Evolutionary conservation across 1,139 yeast species (phyloP), one percentile per base, ranked within the genome.

Genomic region (Taiozyma sp.): DNA sequence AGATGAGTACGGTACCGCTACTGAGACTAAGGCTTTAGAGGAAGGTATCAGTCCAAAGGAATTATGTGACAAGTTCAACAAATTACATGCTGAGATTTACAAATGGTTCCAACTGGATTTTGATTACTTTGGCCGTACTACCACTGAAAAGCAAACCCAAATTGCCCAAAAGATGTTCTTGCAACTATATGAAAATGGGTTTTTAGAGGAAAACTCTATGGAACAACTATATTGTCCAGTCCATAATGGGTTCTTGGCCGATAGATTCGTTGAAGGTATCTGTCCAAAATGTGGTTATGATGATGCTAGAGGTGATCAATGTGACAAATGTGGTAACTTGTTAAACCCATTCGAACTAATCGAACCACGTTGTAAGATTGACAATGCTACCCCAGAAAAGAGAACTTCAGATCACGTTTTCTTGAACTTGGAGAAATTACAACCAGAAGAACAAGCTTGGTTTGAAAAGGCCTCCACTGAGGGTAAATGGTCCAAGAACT

Each of bases 291-390:
- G 99, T 75, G 79, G 76, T 44, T 93, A 90, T 65, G 96, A 87
- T 56, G 99, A 93, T 68, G 99, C 99, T 40, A 83, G 99, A 69
- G 99, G 99, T 61, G 99, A 93, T 68, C 99, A 93, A 74, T 93
- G 99, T 79, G 99, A 93, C 69, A 86, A 85, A 63, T 93, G 99
- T 76, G 99, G 99, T 56, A 72, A 75, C 53, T 76, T 93, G 58
- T 77, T 95, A 61, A 89, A 91, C 67, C 96, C 99, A 47, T 85
- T 90, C 66, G 98, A 93, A 68, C 80, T 93, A 66, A 85, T 91
- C 59, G 78, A 90, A 55, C 99, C 99, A 51, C 86, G 96, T 63
- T 93, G 99, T 80, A 93, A 95, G 72, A 71, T 95, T 54, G 99
- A 95, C 67, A 80, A 82, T 60, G 79, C 89, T 42, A 75, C 83